Evolutionary conservation across 2,329 filamentous ascomycete genomes (phyloP), one percentile per base, ranked within the genome.

Genomic region (Hymenoscyphus occultus): DNA sequence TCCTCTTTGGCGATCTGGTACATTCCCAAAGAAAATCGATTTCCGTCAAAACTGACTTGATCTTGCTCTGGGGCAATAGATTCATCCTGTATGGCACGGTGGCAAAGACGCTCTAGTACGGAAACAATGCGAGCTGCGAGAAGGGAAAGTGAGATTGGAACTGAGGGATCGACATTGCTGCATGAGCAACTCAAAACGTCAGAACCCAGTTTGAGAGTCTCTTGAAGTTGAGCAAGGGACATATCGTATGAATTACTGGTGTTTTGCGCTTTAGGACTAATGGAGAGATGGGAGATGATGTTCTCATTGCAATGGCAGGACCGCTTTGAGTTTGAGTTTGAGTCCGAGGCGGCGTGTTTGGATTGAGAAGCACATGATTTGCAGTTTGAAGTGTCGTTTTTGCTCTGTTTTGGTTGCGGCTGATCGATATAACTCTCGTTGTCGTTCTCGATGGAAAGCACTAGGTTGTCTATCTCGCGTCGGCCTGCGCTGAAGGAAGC

Each of bases 1-100:
- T 64, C 62, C 51, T 64, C 62, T 13, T 64, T 64, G n/a, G 62
- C 62, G n/a, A 64, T 64, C 48, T 64, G 58, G 39, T 64, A 64
- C 62, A 64, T 64, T 13, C 62, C 62, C 48, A 64, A 56, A 6
- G 58, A 54, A 39, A 56, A 64, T 22, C 58, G 45, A n/a, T 60
- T 45, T 5, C 56, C 58, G 39, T 61, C 42, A 32, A 39, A 32
- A 31, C 22, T 19, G 9, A 22, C 28, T 19, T 61, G 40, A 5
- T 22, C 58, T 28, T 57, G 58, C 5, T 14, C 35, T 12, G 22
- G 32, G 7, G 42, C 5, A 12, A 10, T 14, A 14, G 40, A 39
- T 10, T 63, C 61, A 16, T 64, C 62, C 39, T 64, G 40, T 9
- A 39, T 28, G n/a, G 62, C 58, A 16, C 28, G 42, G 6, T 51